Conservation (phyloP, 2,329 filamentous ascomycete species). For the Nemania diffusa region DNA sequence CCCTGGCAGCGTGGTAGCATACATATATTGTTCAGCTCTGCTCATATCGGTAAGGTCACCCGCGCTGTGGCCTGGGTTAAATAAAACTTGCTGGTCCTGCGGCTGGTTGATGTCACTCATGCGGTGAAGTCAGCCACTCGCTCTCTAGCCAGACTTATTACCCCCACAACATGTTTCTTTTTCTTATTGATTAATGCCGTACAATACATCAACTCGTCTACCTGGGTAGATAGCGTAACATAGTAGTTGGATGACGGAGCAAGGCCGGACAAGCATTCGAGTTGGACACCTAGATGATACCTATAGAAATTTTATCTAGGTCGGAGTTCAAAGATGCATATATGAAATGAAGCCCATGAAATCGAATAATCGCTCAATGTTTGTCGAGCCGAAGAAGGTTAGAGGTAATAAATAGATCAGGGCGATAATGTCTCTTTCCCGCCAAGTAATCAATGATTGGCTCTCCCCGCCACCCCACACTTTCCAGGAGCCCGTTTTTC, state of each 20-base stretch:
- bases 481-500: constrained; percentile 43
- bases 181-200: constrained; percentile 13
- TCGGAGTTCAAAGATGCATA: background rate
- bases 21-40: constrained; percentile 20
- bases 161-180: constrained; percentile 10
- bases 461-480: constrained; percentile 45
- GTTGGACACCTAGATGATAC: background rate
- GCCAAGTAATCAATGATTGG: constrained; percentile 29
- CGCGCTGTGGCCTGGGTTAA: constrained; percentile 13
- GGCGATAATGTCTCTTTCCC: background rate
- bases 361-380: background rate
- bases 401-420: background rate
- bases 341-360: background rate
- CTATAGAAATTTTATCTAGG: background rate
- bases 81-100: constrained; percentile 23
- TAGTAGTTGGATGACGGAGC: background rate
- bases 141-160: constrained; percentile 5
- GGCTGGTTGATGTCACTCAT: constrained; percentile 23
- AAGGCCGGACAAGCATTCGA: background rate
- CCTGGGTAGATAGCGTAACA: background rate
- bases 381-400: background rate
- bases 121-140: constrained; percentile 17
- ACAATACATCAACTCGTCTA: background rate
- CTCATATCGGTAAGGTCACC: constrained; percentile 3
- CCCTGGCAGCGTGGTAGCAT: background rate